Percentiles rank a stretch among this genome's conserved stretches.
phyloP scores from a whole-genome alignment of 2,329 filamentous ascomycete genomes.

The Colletotrichum sp. region DNA sequence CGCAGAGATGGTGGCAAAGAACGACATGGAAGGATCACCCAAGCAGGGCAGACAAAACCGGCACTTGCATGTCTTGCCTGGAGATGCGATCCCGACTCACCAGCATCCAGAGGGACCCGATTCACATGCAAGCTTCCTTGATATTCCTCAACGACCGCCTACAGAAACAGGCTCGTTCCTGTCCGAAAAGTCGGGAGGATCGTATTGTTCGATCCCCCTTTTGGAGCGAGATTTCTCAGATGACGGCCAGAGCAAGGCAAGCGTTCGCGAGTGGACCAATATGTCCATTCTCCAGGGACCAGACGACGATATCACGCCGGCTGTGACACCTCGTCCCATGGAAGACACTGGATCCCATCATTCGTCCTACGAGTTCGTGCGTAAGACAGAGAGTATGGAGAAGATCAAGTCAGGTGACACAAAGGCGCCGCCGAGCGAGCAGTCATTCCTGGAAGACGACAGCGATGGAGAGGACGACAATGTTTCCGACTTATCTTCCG shows the following conservation, averaged over 20 bases:
- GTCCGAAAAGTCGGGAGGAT: constrained; percentile 71
- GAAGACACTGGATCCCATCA: neutral
- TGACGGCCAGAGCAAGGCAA: constrained; percentile 47
- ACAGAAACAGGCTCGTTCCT: constrained; percentile 52
- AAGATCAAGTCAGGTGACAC: constrained; percentile 42
- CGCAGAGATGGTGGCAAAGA: neutral
- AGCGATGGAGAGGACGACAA: constrained; percentile 50
- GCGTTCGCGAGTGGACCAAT: constrained; percentile 56
- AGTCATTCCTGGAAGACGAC: constrained; percentile 52
- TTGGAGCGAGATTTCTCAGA: constrained; percentile 70
- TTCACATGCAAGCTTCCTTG: constrained; percentile 26
- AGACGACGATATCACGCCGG: constrained; percentile 38
- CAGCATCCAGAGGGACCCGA: constrained; percentile 21
- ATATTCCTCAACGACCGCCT: constrained; percentile 27
- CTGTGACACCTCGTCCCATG: constrained; percentile 16
- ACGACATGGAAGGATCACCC: constrained; percentile 26
- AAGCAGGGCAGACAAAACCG: constrained; percentile 50
- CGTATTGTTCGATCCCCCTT: constrained; percentile 78
- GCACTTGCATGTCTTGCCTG: constrained; percentile 43
- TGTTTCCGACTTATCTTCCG: constrained; percentile 67
- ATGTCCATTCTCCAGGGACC: constrained; percentile 58
- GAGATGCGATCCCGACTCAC: constrained; percentile 37
- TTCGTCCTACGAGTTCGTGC: constrained; percentile 58
- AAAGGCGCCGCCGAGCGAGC: constrained; percentile 29
- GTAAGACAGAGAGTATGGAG: constrained; percentile 58